phyloP scores from a whole-genome alignment of 352 stramenopile species.

The Globisporangium nunn region DNA sequence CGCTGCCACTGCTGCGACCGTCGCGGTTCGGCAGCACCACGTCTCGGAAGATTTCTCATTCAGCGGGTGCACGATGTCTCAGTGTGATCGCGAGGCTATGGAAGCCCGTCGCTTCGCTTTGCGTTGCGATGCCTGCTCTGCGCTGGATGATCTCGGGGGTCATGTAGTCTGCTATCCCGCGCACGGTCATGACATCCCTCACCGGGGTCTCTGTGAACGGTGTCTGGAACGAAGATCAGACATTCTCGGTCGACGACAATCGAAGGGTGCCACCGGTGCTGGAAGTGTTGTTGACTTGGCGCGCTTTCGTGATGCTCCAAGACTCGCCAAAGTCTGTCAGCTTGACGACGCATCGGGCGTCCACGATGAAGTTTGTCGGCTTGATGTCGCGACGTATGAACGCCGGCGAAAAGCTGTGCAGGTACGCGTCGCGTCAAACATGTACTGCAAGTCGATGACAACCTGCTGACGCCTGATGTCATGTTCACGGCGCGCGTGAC shows the following conservation, averaged over 20 bases:
- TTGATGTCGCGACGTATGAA: conserved; percentile 51
- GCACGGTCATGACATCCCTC: conserved; percentile 50
- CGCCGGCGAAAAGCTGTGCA: conserved; percentile 41
- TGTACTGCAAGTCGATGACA: conserved; percentile 29
- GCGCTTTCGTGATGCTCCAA: conserved; percentile 15
- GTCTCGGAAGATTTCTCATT: conserved; percentile 35
- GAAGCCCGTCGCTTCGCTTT: conserved; percentile 65
- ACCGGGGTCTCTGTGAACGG: not conserved
- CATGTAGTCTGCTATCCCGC: conserved; percentile 78
- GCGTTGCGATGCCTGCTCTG: conserved; percentile 55
- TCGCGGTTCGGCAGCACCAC: too few species aligned
- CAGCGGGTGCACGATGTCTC: conserved; percentile 57
- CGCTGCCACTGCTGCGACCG: too few species aligned
- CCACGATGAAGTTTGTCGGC: conserved; percentile 55
- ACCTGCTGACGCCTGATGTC: conserved; percentile 15
- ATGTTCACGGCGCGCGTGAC: conserved; percentile 9
- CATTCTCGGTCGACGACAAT: not conserved
- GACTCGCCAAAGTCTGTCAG: conserved; percentile 26
- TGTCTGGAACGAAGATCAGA: conserved; percentile 7
- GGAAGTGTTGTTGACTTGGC: conserved; percentile 17
- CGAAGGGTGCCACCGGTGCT: conserved; percentile 4
- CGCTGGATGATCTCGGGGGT: conserved; percentile 71
- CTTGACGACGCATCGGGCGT: not conserved
- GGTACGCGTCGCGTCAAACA: conserved; percentile 38
- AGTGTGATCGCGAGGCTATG: conserved; percentile 72